These are phyloP conservation scores for Polyporus tsugae DNA, from an alignment of 1,284 basidiomycete species.

Conservation along the genomic window DNA sequence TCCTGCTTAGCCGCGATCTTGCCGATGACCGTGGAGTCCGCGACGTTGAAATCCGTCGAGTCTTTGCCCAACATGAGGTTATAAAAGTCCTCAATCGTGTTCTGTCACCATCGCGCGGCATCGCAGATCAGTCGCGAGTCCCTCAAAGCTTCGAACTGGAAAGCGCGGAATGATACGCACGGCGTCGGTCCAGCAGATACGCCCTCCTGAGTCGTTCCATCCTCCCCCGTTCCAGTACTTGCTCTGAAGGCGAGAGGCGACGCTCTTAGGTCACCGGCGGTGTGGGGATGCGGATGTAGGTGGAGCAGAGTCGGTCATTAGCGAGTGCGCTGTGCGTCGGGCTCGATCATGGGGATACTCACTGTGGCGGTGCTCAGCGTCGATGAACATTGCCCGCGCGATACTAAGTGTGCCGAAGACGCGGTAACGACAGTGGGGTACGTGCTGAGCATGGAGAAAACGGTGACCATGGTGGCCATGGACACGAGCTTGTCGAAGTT, in stretches of 20 bases:
- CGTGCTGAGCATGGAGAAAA: slow-evolving; percentile 13
- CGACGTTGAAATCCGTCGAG: slow-evolving; percentile 48
- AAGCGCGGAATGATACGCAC: slow-evolving; percentile 41
- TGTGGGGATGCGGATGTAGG: background rate
- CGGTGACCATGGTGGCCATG: slow-evolving; percentile 15
- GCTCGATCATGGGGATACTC: background rate
- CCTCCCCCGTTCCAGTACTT: slow-evolving; percentile 53
- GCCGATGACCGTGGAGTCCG: slow-evolving; percentile 54
- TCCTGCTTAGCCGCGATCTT: slow-evolving; percentile 45
- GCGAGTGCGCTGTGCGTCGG: background rate
- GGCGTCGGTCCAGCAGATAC: slow-evolving; percentile 57
- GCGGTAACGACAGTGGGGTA: slow-evolving; percentile 9
- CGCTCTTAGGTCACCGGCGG: slow-evolving; percentile 41
- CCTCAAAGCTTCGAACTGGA: background rate
- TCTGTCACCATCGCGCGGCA: slow-evolving; percentile 42
- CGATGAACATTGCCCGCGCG: slow-evolving; percentile 22
- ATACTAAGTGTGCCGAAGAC: background rate
- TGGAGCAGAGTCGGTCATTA: background rate
- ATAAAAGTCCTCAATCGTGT: slow-evolving; percentile 62
- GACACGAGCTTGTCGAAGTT: slow-evolving; percentile 22
- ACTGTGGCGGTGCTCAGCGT: slow-evolving; percentile 22
- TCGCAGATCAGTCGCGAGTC: background rate
- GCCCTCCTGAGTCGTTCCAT: slow-evolving; percentile 10
- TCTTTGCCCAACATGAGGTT: slow-evolving; percentile 58
- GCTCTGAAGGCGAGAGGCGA: slow-evolving; percentile 51